Conservation (phyloP, 768 basidiomycete species). For the Rhizopogon vinicolor region DNA sequence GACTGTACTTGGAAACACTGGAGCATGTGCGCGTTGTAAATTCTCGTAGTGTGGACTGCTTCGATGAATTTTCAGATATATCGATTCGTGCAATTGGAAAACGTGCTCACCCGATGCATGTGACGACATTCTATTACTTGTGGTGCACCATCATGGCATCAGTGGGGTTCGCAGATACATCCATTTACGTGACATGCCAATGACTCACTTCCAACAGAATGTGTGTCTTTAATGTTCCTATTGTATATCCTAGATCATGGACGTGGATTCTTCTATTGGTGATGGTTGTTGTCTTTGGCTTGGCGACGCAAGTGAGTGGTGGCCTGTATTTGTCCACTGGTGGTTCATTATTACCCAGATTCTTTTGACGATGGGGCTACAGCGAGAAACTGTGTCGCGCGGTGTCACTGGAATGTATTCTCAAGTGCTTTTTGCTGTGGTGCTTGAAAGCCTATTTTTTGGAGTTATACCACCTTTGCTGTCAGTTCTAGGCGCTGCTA, state of each 20-base stretch:
- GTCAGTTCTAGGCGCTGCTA: constrained; percentile 55
- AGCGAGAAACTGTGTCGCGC: constrained; percentile 36
- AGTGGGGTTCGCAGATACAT: not conserved
- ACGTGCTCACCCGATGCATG: constrained; percentile 71
- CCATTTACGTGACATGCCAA: not conserved
- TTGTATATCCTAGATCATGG: constrained; percentile 16
- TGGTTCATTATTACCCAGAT: constrained; percentile 25
- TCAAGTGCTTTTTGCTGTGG: no score
- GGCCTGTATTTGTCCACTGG: not conserved
- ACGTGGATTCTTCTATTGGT: constrained; percentile 9
- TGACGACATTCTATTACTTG: constrained; percentile 60
- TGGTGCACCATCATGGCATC: constrained; percentile 37
- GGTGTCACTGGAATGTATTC: no score
- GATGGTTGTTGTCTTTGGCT: constrained; percentile 9
- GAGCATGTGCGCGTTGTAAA: constrained; percentile 45
- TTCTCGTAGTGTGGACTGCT: not conserved
- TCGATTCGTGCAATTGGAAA: constrained; percentile 67
- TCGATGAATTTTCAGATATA: constrained; percentile 30
- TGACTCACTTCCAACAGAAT: constrained; percentile 8
- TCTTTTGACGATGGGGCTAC: constrained; percentile 56
- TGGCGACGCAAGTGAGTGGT: constrained; percentile 14
- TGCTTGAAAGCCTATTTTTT: constrained; percentile 57
- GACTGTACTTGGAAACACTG: constrained; percentile 64
- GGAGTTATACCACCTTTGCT: constrained; percentile 49
- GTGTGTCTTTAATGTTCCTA: not conserved